Conservation (phyloP, 148 eudicot genomes). For the Vaccinium vitisidaea region DNA sequence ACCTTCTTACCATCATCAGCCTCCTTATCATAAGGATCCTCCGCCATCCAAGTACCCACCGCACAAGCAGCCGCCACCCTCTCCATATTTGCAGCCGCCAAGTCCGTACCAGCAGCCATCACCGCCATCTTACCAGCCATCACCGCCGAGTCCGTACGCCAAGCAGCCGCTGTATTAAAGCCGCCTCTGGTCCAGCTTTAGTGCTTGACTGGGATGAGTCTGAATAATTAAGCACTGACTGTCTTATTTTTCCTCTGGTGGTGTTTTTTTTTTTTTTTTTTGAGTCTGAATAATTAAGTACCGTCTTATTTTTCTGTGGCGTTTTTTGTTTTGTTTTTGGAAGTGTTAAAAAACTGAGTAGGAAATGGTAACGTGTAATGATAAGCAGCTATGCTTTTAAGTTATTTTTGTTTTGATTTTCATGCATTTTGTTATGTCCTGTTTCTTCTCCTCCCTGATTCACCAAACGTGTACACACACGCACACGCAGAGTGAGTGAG, state of each 20-base stretch:
- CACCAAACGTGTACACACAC: too few relatives aligned
- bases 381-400: neutral
- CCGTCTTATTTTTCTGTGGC: neutral
- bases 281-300: neutral
- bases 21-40: neutral
- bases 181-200: neutral
- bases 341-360: neutral
- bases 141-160: neutral
- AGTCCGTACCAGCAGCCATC: neutral
- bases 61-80: neutral
- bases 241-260: neutral
- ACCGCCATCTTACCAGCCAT: neutral
- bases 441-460: too few relatives aligned
- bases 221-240: neutral
- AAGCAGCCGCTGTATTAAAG: neutral
- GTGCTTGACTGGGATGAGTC: neutral
- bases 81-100: neutral
- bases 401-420: neutral
- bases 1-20: neutral
- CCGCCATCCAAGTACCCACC: conserved; percentile 1
- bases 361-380: neutral
- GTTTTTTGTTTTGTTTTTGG: neutral
- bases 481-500: too few relatives aligned
- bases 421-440: too few relatives aligned
- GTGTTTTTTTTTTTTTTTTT: neutral